A percentile compares a stretch with the other conserved stretches of the same genome.
Evolutionary conservation across 176 grass and related monocot species (phyloP).

Genomic region (Saccharum spontaneum): DNA sequence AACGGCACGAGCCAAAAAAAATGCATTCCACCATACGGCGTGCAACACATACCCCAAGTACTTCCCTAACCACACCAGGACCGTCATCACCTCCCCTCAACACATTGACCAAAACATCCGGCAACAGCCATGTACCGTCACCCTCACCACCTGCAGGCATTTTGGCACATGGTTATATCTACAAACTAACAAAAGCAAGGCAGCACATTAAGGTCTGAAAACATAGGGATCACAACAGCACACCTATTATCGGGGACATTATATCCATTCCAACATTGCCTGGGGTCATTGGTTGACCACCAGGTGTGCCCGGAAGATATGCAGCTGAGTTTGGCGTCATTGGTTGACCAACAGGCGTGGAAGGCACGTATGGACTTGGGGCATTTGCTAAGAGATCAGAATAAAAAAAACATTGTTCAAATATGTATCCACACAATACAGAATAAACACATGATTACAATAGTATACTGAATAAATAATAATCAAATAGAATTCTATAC

Average conservation of each 20-base stretch:
- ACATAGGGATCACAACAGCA: not conserved
- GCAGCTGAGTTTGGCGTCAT: conserved; percentile 93
- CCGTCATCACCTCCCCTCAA: conserved; percentile 58
- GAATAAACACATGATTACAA: not conserved
- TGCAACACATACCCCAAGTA: conserved; percentile 59
- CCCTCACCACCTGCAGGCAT: conserved; percentile 73
- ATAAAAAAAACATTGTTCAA: conserved; percentile 21
- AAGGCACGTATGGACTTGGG: conserved; percentile 89
- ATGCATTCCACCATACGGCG: not conserved
- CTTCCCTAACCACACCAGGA: conserved; percentile 73
- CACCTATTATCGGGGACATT: conserved; percentile 94
- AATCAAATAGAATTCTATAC: conserved; percentile 49
- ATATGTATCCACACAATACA: not conserved
- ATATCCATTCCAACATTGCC: conserved; percentile 96
- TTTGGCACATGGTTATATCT: conserved; percentile 8
- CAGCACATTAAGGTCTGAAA: conserved; percentile 16
- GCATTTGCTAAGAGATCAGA: conserved; percentile 68
- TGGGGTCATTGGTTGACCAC: conserved; percentile 98
- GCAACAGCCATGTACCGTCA: conserved; percentile 63
- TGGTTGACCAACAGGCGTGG: conserved; percentile 89
- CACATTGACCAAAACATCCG: conserved; percentile 81
- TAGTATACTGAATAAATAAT: conserved; percentile 9
- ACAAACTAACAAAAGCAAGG: not conserved
- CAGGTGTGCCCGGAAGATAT: conserved; percentile 95
- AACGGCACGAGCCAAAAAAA: not conserved